Percentiles rank a stretch among this genome's conserved stretches.
These are phyloP conservation scores for Sarocladiaceae sp. DNA, from an alignment of 2,329 filamentous ascomycete genomes.

Conservation along the genomic window DNA sequence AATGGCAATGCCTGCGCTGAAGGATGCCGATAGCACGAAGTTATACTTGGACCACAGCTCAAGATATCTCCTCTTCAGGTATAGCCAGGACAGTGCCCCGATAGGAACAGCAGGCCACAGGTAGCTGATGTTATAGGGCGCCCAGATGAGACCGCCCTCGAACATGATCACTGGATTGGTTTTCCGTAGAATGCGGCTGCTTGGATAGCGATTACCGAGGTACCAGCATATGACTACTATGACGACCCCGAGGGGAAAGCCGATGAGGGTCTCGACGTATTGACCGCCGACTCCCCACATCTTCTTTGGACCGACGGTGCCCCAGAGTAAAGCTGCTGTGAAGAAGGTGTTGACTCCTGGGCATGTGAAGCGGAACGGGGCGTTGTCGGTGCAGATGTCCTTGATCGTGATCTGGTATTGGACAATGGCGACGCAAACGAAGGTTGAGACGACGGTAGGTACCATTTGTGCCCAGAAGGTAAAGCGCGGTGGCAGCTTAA, in stretches of 20 bases:
- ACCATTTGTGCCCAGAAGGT: slow-evolving; percentile 31
- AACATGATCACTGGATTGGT: slow-evolving; percentile 21
- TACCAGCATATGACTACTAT: slow-evolving; percentile 29
- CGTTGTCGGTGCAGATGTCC: slow-evolving; percentile 21
- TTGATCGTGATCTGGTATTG: slow-evolving; percentile 30
- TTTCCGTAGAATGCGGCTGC: slow-evolving; percentile 10
- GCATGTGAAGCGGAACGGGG: slow-evolving; percentile 23
- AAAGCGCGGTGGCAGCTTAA: slow-evolving; percentile 37
- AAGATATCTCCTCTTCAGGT: slow-evolving; percentile 21
- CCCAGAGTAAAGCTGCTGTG: slow-evolving; percentile 35
- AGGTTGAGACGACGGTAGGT: slow-evolving; percentile 27
- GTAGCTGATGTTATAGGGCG: slow-evolving; percentile 12
- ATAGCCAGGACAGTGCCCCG: slow-evolving; percentile 17
- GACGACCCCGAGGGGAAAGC: slow-evolving; percentile 30
- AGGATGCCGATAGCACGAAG: slow-evolving; percentile 37
- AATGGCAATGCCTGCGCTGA: slow-evolving; percentile 38
- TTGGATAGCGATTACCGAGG: slow-evolving; percentile 24
- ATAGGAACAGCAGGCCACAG: slow-evolving; percentile 17
- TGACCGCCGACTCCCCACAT: slow-evolving; percentile 31
- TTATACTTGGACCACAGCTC: slow-evolving; percentile 45
- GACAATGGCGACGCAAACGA: slow-evolving; percentile 29
- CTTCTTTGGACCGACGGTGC: slow-evolving; percentile 32
- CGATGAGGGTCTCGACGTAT: slow-evolving; percentile 29
- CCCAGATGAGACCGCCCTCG: slow-evolving; percentile 24
- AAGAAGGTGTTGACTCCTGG: slow-evolving; percentile 28